Conservation (phyloP, 257 asterid genomes). For the Solanum chmielewskii region DNA sequence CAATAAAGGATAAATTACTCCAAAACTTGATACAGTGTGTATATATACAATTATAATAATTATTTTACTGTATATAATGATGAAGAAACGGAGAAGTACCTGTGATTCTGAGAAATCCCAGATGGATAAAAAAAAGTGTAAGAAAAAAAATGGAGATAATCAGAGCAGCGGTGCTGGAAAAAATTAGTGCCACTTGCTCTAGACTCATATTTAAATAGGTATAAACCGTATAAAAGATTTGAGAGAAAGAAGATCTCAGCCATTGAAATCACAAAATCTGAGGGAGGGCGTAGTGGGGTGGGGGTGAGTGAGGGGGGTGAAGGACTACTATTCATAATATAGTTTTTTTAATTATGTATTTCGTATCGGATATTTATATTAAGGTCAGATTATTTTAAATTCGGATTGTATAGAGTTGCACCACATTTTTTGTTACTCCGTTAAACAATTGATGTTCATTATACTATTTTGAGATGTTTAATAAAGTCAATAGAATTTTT, state of each 20-base stretch:
- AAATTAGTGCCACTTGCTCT: neutral
- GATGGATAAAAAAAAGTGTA: neutral
- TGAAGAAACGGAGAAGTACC: neutral
- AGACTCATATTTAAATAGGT: neutral
- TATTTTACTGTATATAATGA: neutral
- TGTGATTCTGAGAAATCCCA: neutral
- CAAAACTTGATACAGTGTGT: neutral
- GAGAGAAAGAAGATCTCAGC: constrained; percentile 3
- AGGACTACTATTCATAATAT: too few relatives aligned
- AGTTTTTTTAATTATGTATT: too few relatives aligned
- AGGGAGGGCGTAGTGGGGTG: neutral
- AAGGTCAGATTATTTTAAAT: too few relatives aligned
- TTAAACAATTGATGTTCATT: too few relatives aligned
- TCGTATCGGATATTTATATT: too few relatives aligned
- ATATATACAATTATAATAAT: neutral
- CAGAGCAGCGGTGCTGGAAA: neutral
- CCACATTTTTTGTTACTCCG: too few relatives aligned
- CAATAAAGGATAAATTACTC: neutral
- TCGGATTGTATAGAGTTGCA: too few relatives aligned
- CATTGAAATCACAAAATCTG: neutral
- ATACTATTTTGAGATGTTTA: too few relatives aligned
- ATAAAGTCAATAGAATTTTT: too few relatives aligned
- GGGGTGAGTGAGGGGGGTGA: too few relatives aligned
- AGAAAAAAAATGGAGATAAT: neutral
- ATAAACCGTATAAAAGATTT: neutral